Base-by-base conservation (phyloP, 495 filamentous ascomycete species). In the Bathelium albidoporum region DNA sequence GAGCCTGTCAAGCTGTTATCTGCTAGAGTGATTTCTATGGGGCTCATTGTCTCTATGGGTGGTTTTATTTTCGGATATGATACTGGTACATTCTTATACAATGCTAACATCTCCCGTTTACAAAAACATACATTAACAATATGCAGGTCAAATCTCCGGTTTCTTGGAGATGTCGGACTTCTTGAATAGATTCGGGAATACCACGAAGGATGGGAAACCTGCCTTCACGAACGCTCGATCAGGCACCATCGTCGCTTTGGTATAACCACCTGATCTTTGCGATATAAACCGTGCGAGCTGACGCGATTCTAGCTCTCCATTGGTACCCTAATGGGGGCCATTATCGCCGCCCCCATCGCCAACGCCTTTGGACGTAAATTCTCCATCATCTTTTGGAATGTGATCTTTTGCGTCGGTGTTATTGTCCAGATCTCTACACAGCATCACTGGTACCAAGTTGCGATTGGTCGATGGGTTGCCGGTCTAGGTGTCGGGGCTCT, bases 151-250 rank as follows among this genome's bases (percentile, higher is more conserved):
- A 60, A 74, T 74, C 18, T 69, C 66, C 32, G 72, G 72, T 29
- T 73, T 74, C 62, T 58, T 74, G 16, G 68, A 64, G 32, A 74
- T 74, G 72, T 18, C 39, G 11, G 65, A 74, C 64, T 74, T 74
- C 45, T 20, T 69, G n/a, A 22, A 62, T 10, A 60, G 65, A 1
- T 74, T 74, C 52, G 72, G 61, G 22, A 52, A 71, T 53, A 59
- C 39, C 10, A 62, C 45, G 11, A 45, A 44, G 31, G 24, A 62
- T 12, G 65, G 64, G 1, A 32, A 29, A 34, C 44, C 61, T 20
- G 58, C 65, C 2, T 73, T 74, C 60, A 62, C 52, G 20, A 71
- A 74, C 49, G 66, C 65, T 26, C 58, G 72, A 32, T 66, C 67
- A 3, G 72, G 72, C 5, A 66, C 66, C 14, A 73, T 74, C 60